Percentiles rank a stretch among this genome's conserved stretches.
These are phyloP conservation scores for Nannochloris sp. DNA, from an alignment of 139 green algal genomes.

Conservation along the genomic window DNA sequence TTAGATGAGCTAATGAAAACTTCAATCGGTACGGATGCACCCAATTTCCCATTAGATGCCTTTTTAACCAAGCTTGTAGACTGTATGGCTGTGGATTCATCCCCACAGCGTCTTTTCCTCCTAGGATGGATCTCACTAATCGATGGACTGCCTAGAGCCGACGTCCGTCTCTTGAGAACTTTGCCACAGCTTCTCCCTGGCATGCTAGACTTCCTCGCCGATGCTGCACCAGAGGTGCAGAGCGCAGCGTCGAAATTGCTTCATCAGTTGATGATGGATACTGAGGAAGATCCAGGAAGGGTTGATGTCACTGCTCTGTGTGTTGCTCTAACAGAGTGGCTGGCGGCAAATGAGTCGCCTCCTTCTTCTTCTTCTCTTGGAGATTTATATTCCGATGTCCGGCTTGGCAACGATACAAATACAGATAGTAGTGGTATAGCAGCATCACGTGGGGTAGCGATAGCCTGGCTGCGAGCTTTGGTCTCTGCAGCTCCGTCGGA, in stretches of 20 bases:
- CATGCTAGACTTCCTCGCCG: slow-evolving; percentile 80
- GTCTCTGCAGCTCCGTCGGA: not conserved
- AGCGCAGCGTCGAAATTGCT: not conserved
- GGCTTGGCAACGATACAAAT: no score
- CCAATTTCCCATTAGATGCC: slow-evolving; percentile 56
- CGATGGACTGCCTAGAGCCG: slow-evolving; percentile 76
- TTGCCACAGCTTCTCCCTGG: slow-evolving; percentile 85
- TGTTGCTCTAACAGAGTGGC: not conserved
- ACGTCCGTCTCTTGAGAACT: slow-evolving; percentile 70
- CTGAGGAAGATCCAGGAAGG: not conserved
- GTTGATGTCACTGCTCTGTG: not conserved
- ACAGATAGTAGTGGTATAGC: no score
- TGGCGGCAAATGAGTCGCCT: not conserved
- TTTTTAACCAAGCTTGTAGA: slow-evolving; percentile 83
- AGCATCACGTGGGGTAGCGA: not conserved
- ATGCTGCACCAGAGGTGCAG: slow-evolving; percentile 61
- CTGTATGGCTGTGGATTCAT: slow-evolving; percentile 75
- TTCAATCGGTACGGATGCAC: slow-evolving; percentile 48
- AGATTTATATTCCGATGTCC: no score
- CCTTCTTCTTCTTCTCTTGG: no score
- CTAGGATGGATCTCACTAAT: slow-evolving; percentile 80
- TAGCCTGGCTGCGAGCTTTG: not conserved
- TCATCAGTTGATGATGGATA: not conserved
- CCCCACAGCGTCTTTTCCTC: slow-evolving; percentile 75
- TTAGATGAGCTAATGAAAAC: slow-evolving; percentile 91